Percentiles rank a stretch among this genome's conserved stretches.
Conservation (phyloP, 1,284 basidiomycete genomes). For the Apiotrichum laibachii region DNA sequence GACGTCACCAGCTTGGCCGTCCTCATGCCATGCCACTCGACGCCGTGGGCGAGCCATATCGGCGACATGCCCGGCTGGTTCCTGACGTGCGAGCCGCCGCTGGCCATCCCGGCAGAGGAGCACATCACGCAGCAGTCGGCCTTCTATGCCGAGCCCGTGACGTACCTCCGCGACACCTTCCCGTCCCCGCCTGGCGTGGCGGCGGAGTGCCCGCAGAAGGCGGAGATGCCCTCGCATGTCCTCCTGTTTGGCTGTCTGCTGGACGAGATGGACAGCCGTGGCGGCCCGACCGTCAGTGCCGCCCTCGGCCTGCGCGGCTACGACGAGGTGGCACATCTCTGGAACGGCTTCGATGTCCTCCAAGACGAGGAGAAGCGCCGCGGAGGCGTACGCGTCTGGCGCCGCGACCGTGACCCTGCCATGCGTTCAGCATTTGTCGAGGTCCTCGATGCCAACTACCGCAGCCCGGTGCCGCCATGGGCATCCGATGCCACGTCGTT, state of each 20-base stretch:
- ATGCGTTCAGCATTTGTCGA: no score
- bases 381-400: slow-evolving; percentile 62
- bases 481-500: no score
- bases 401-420: not conserved
- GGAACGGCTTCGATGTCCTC: slow-evolving; percentile 62
- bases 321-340: slow-evolving; percentile 57
- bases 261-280: slow-evolving; percentile 35
- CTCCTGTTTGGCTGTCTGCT: slow-evolving; percentile 75
- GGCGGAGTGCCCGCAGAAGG: not conserved
- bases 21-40: slow-evolving; percentile 98
- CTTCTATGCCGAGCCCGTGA: slow-evolving; percentile 72
- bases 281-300: slow-evolving; percentile 48
- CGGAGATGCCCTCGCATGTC: slow-evolving; percentile 64
- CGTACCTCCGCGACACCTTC: slow-evolving; percentile 62
- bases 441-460: no score
- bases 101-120: slow-evolving; percentile 39
- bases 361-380: slow-evolving; percentile 76
- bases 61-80: slow-evolving; percentile 70
- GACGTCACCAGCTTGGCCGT: slow-evolving; percentile 63
- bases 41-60: slow-evolving; percentile 87
- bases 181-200: slow-evolving; percentile 58
- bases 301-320: slow-evolving; percentile 65
- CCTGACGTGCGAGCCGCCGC: slow-evolving; percentile 84
- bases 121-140: slow-evolving; percentile 81
- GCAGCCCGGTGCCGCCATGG: no score